phyloP scores from a whole-genome alignment of 1,284 basidiomycete genomes.

The Fomes fomentarius region DNA sequence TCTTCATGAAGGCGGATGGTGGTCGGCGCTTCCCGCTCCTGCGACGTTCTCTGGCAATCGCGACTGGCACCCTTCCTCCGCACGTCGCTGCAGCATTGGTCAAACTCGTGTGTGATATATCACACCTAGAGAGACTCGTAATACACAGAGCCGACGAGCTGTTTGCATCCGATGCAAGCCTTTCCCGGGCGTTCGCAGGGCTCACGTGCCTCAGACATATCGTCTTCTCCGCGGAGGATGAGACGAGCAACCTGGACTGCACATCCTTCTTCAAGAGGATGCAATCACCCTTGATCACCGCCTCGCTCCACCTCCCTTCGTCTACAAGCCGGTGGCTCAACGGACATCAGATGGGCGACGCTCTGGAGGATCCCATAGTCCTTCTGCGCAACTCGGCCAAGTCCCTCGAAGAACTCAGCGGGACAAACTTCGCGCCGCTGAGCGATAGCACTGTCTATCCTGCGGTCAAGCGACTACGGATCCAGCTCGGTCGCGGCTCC shows the following conservation, averaged over 20 bases:
- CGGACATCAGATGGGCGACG: conserved; percentile 2
- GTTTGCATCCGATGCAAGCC: conserved; percentile 8
- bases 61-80: not conserved
- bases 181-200: conserved; percentile 6
- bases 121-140: conserved; percentile 1
- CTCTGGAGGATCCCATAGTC: conserved; percentile 4
- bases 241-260: conserved; percentile 6
- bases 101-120: conserved; percentile 1
- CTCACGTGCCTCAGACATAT: conserved; percentile 13
- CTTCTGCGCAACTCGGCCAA: conserved; percentile 4
- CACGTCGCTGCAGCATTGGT: not conserved
- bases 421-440: conserved; percentile 5
- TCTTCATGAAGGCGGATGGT: conserved; percentile 4
- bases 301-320: conserved; percentile 4
- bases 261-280: conserved; percentile 6
- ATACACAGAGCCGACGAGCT: conserved; percentile 4
- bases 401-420: conserved; percentile 5
- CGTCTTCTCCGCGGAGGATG: conserved; percentile 2
- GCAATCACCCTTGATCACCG: conserved; percentile 4
- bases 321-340: not conserved
- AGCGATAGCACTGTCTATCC: conserved; percentile 1
- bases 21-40: conserved; percentile 5
- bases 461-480: not conserved
- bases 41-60: not conserved
- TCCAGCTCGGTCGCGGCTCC: conserved; percentile 2